Evolutionary conservation across 495 filamentous ascomycete genomes (phyloP), one percentile per base, ranked within the genome.

Genomic region (Haplographium delicatum): DNA sequence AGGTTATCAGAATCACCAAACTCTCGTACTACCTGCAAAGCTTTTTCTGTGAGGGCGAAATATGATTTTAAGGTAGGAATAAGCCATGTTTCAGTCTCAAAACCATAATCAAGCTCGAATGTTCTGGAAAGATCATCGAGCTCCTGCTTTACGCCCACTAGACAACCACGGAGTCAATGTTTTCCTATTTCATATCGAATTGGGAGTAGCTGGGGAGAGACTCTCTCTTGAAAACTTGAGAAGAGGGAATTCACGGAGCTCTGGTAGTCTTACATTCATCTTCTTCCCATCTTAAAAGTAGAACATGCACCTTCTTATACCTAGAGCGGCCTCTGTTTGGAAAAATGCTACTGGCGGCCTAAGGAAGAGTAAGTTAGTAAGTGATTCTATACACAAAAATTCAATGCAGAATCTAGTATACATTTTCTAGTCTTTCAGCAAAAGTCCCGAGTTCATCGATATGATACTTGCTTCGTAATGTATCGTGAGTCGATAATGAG

Each of bases 211-310:
- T n/a, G n/a, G n/a, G n/a, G n/a, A n/a, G n/a, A n/a, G n/a, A n/a
- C n/a, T n/a, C n/a, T n/a, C n/a, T n/a, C n/a, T n/a, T n/a, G n/a
- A n/a, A n/a, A n/a, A n/a, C n/a, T n/a, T n/a, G n/a, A n/a, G n/a
- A n/a, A n/a, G n/a, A n/a, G n/a, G n/a, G n/a, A n/a, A n/a, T n/a
- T n/a, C n/a, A n/a, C n/a, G n/a, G n/a, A n/a, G n/a, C n/a, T n/a
- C n/a, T n/a, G n/a, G n/a, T n/a, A n/a, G n/a, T n/a, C n/a, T n/a
- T n/a, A n/a, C n/a, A n/a, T n/a, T n/a, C n/a, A 20, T 74, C 72
- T 46, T 75, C 72, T 20, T 47, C 28, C 74, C 74, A 78, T 23
- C 72, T 59, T 26, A 76, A 49, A 51, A 78, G 65, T 27, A 75
- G 63, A 6, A 75, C 73, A 18, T 71, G 74, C 2, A 71, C 67